phyloP scores from a whole-genome alignment of 2,329 filamentous ascomycete species.

The Monilinia fructigena region DNA sequence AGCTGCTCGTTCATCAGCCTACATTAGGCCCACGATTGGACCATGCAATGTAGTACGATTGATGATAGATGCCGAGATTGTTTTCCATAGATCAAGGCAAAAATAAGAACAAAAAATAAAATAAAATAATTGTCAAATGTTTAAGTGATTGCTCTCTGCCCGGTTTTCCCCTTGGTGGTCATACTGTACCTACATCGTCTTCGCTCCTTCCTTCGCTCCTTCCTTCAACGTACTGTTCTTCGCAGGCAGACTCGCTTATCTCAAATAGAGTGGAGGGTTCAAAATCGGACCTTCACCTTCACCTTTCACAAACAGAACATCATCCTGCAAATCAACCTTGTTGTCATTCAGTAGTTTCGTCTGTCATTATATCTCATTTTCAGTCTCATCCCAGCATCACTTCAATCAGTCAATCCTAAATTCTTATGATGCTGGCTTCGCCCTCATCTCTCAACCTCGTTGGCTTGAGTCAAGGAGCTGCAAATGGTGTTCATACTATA shows the following conservation, averaged over 20 bases:
- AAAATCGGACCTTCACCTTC: background rate
- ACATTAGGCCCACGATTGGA: slow-evolving; percentile 28
- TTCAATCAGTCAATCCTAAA: background rate
- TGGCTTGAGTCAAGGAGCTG: slow-evolving; percentile 5
- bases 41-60: slow-evolving; percentile 30
- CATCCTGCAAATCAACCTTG: background rate
- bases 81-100: slow-evolving; percentile 35
- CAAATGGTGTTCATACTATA: background rate
- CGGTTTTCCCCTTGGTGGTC: background rate
- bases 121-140: slow-evolving; percentile 24
- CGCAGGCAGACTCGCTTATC: background rate
- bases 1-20: slow-evolving; percentile 34
- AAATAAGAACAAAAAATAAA: slow-evolving; percentile 30
- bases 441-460: background rate
- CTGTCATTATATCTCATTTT: background rate
- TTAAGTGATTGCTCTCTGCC: background rate
- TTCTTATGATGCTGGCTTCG: slow-evolving; percentile 1
- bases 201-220: background rate
- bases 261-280: background rate
- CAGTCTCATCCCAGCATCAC: background rate
- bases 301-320: background rate
- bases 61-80: slow-evolving; percentile 31
- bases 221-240: background rate
- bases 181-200: background rate
- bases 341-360: background rate